A percentile compares a stretch with the other conserved stretches of the same genome.
Evolutionary conservation across 2,329 filamentous ascomycete genomes (phyloP).

Genomic region (Fusarium pseudonygamai): DNA sequence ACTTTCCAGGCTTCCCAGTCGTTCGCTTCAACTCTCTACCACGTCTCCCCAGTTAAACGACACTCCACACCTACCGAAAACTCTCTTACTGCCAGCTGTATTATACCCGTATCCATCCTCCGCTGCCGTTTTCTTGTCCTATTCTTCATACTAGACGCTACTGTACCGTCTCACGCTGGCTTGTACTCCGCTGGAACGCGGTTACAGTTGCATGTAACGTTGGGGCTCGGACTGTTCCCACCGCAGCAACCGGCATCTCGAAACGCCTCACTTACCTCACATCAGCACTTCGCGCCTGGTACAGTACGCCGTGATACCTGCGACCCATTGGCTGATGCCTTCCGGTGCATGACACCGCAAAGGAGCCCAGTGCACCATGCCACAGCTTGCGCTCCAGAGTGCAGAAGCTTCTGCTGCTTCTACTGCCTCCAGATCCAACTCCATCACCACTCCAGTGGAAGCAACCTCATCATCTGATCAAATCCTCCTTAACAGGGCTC

Average conservation of each 20-base stretch:
- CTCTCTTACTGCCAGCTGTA: constrained; percentile 10
- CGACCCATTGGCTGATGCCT: constrained; percentile 44
- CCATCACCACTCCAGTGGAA: constrained; percentile 25
- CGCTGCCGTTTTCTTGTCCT: constrained; percentile 9
- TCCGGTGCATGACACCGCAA: constrained; percentile 46
- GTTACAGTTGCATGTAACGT: constrained; percentile 42
- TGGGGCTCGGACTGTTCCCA: constrained; percentile 39
- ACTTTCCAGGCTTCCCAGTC: constrained; percentile 21
- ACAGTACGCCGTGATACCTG: constrained; percentile 8
- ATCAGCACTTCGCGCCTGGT: constrained; percentile 32
- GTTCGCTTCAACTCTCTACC: constrained; percentile 27
- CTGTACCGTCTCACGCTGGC: constrained; percentile 22
- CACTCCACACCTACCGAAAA: constrained; percentile 26
- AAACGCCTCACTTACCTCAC: constrained; percentile 43
- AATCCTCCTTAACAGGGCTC: constrained; percentile 18
- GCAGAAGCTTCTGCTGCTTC: constrained; percentile 49
- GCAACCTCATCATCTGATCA: constrained; percentile 13
- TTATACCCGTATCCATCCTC: constrained; percentile 16
- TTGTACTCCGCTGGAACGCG: constrained; percentile 28
- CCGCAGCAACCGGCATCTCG: constrained; percentile 45
- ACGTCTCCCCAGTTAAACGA: constrained; percentile 14
- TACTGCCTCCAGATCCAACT: constrained; percentile 22
- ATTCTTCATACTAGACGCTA: constrained; percentile 2
- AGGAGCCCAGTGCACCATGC: constrained; percentile 56
- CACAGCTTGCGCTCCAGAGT: constrained; percentile 61